Evolutionary conservation across 345 rosid species (phyloP), one percentile per base, ranked within the genome.

Genomic region (Streptanthus diversifolius): DNA sequence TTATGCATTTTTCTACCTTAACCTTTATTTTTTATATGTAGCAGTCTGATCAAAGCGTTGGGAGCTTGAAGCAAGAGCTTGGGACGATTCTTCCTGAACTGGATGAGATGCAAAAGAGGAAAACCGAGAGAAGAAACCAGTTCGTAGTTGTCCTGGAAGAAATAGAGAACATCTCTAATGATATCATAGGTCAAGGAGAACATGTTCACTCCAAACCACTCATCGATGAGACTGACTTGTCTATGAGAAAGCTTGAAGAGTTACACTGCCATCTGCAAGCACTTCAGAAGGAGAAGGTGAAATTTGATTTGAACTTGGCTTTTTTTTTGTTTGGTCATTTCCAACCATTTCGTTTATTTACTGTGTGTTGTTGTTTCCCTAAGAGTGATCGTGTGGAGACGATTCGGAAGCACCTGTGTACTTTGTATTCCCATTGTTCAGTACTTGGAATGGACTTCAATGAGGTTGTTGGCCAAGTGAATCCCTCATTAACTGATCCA

Each of bases 1-100:
- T 72, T 29, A 24, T 43, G 29, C 2, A 21, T 37, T 22, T 48
- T 47, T 48, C 35, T 2, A 10, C 18, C 7, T 19, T 25, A 30
- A n/a, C 29, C 44, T 58, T 47, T 10, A 24, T 1, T n/a, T n/a
- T n/a, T n/a, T n/a, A n/a, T n/a, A n/a, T n/a, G n/a, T n/a, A n/a
- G n/a, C n/a, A n/a, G 99, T 69, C 85, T 67, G 97, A 95, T 70
- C 95, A 85, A 83, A 87, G 61, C 72, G 73, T 60, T 66, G 92
- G 82, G 77, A 92, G 95, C 81, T 84, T 95, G 83, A 92, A 89
- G 73, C 90, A 86, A 73, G 99, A 95, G 81, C 90, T 92, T 39
- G 71, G 55, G 43, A 86, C 11, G 68, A 85, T 86, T 73, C 82
- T 90, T 73, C 97, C 97, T 29, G 95, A 87, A 53, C 58, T 95